phyloP scores from a whole-genome alignment of 2,329 filamentous ascomycete genomes.

The Westerdykella aurantiaca region DNA sequence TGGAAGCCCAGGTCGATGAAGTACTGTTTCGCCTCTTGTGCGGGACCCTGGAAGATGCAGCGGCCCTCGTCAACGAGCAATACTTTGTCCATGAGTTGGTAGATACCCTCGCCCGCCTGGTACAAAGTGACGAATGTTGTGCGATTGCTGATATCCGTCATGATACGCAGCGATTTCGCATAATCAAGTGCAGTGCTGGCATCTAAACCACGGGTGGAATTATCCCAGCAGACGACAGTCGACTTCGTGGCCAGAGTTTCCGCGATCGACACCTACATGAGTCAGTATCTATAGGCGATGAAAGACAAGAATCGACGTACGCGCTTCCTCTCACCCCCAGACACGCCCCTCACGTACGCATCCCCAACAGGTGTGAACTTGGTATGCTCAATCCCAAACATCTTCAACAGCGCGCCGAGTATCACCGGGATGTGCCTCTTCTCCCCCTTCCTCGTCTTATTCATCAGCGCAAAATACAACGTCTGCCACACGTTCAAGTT shows the following conservation, averaged over 20 bases:
- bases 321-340: conserved; percentile 74
- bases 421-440: conserved; percentile 61
- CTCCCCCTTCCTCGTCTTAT: conserved; percentile 65
- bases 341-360: conserved; percentile 65
- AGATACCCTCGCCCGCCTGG: conserved; percentile 64
- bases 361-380: conserved; percentile 71
- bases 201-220: conserved; percentile 73
- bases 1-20: conserved; percentile 62
- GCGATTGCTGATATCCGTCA: conserved; percentile 70
- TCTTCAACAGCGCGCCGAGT: conserved; percentile 63
- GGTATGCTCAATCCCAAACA: conserved; percentile 74
- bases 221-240: conserved; percentile 73
- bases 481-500: conserved; percentile 73
- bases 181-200: conserved; percentile 75
- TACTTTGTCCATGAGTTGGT: conserved; percentile 73
- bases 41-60: conserved; percentile 61
- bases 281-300: conserved; percentile 1
- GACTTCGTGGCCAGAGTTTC: conserved; percentile 69
- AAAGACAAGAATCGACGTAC: conserved; percentile 28
- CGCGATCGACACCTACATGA: conserved; percentile 56
- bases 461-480: conserved; percentile 66
- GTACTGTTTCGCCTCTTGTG: conserved; percentile 57
- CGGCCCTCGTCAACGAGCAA: conserved; percentile 68
- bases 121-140: conserved; percentile 68
- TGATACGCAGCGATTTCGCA: conserved; percentile 68